phyloP scores from a whole-genome alignment of 139 green algal genomes.

The Picochlorum sp. region DNA sequence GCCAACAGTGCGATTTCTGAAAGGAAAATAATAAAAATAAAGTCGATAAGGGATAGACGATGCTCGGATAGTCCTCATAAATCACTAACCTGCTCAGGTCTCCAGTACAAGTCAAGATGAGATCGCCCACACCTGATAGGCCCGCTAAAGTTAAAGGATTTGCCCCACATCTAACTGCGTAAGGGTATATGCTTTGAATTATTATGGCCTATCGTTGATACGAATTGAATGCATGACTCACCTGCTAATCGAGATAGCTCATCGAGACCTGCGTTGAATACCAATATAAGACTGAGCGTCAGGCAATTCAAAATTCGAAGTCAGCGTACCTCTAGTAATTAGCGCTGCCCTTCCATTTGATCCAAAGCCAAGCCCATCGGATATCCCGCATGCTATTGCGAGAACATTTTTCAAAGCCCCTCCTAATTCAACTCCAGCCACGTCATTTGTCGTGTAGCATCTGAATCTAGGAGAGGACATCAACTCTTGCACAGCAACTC shows the following conservation, averaged over 20 bases:
- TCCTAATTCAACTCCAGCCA: constrained; percentile 45
- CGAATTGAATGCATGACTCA: neutral
- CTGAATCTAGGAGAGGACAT: constrained; percentile 28
- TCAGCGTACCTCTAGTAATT: constrained; percentile 19
- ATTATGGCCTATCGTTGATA: neutral
- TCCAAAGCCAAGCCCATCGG: constrained; percentile 47
- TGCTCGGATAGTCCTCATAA: neutral
- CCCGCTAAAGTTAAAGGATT: constrained; percentile 70
- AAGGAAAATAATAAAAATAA: constrained; percentile 24
- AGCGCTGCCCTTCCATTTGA: constrained; percentile 33
- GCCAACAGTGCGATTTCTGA: constrained; percentile 46
- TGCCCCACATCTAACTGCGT: constrained; percentile 46
- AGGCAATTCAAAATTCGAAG: constrained; percentile 21
- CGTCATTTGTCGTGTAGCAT: constrained; percentile 50
- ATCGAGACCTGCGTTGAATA: constrained; percentile 30
- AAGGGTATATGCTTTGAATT: neutral
- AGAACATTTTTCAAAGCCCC: constrained; percentile 60
- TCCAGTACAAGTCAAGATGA: constrained; percentile 80
- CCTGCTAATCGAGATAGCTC: constrained; percentile 58
- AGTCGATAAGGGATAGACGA: neutral
- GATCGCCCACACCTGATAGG: constrained; percentile 71
- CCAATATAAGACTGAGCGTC: constrained; percentile 39
- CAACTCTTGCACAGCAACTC: constrained; percentile 18
- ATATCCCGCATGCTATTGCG: constrained; percentile 53
- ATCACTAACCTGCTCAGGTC: neutral